Conservation (phyloP, 257 asterid genomes). For the Leonotis leonurus region DNA sequence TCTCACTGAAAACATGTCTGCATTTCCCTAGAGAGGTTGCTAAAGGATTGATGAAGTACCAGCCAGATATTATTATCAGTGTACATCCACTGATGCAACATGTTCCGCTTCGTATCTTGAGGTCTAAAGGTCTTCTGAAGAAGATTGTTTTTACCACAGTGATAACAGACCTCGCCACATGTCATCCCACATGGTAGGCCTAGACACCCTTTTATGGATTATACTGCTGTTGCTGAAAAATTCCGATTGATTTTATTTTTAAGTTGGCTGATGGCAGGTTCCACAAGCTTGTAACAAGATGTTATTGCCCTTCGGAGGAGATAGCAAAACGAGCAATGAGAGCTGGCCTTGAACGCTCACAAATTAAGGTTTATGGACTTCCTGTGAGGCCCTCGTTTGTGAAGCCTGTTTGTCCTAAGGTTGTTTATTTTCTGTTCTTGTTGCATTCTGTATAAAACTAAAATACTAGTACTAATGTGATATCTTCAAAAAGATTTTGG, state of each 20-base stretch:
- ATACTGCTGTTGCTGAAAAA: not conserved
- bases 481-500: too few species aligned
- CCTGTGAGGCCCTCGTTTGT: constrained; percentile 97
- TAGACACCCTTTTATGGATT: constrained; percentile 13
- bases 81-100: constrained; percentile 99
- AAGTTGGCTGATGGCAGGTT: constrained; percentile 49
- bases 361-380: constrained; percentile 88
- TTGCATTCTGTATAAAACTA: not conserved
- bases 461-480: not conserved
- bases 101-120: constrained; percentile 90
- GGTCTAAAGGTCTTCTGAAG: constrained; percentile 82
- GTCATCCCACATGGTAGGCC: constrained; percentile 95
- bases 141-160: constrained; percentile 96
- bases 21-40: constrained; percentile 75
- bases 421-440: constrained; percentile 14
- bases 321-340: constrained; percentile 88
- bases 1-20: constrained; percentile 18
- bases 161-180: constrained; percentile 83
- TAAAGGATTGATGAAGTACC: constrained; percentile 90
- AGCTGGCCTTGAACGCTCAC: constrained; percentile 83
- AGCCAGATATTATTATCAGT: constrained; percentile 91
- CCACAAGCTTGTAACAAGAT: constrained; percentile 98
- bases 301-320: constrained; percentile 96
- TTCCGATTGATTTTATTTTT: constrained; percentile 10
- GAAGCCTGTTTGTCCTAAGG: constrained; percentile 83